Percentiles rank a stretch among this genome's conserved stretches.
These are phyloP conservation scores for Hymenoscyphus infarciens DNA, from an alignment of 2,329 filamentous ascomycete genomes.

Conservation along the genomic window DNA sequence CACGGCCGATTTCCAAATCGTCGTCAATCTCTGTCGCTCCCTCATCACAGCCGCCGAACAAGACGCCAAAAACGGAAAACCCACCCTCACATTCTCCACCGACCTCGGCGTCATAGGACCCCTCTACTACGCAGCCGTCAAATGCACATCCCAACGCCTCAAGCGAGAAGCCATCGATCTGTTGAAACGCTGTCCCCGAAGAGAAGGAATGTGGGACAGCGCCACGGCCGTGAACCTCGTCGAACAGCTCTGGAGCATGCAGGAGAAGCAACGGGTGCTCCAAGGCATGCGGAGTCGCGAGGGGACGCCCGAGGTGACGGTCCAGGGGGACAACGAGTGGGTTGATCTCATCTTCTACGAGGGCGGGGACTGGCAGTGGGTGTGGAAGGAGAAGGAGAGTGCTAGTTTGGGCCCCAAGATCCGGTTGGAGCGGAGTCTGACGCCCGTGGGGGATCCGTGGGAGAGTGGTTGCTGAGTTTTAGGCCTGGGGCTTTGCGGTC, in stretches of 20 bases:
- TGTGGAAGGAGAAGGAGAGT: slow-evolving; percentile 17
- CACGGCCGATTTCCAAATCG: slow-evolving; percentile 19
- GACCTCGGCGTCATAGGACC: slow-evolving; percentile 33
- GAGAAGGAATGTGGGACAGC: slow-evolving; percentile 36
- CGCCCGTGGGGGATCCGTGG: neutral
- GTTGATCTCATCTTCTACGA: slow-evolving; percentile 25
- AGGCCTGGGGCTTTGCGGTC: neutral
- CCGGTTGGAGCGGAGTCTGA: neutral
- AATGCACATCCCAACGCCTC: slow-evolving; percentile 17
- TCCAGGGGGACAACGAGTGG: slow-evolving; percentile 11
- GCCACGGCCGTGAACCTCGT: slow-evolving; percentile 21
- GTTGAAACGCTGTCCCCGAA: slow-evolving; percentile 25
- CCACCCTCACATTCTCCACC: slow-evolving; percentile 28
- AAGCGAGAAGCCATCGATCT: slow-evolving; percentile 27
- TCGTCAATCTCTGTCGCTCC: slow-evolving; percentile 28
- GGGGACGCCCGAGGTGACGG: slow-evolving; percentile 4
- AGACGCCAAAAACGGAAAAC: slow-evolving; percentile 25
- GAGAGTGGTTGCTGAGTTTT: neutral
- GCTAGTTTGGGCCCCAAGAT: neutral
- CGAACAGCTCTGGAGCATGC: slow-evolving; percentile 27
- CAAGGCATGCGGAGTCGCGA: slow-evolving; percentile 3
- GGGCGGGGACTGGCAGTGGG: slow-evolving; percentile 28
- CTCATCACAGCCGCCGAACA: slow-evolving; percentile 28
- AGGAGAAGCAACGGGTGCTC: slow-evolving; percentile 19
- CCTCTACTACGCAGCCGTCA: slow-evolving; percentile 29